Evolutionary conservation across 805 yeast species (phyloP).

Genomic region (Candida suzukii): DNA sequence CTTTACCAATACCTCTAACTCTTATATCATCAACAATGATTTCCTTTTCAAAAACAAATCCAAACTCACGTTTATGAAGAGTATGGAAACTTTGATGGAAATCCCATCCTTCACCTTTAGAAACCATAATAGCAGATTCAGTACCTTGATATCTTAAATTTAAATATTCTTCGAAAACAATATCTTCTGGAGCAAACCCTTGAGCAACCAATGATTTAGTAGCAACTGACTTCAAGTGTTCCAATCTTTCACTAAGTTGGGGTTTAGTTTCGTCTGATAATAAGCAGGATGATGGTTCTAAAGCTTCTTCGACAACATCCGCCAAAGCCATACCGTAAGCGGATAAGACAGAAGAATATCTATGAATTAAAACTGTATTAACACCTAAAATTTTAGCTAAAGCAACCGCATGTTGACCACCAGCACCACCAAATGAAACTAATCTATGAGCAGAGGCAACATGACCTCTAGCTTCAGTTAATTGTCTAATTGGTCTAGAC

Average conservation of each 20-base stretch:
- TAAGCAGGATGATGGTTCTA: conserved; percentile 55
- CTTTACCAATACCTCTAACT: conserved; percentile 11
- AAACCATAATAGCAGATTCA: conserved; percentile 74
- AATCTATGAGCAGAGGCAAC: conserved; percentile 56
- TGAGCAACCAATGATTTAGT: conserved; percentile 36
- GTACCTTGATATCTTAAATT: conserved; percentile 83
- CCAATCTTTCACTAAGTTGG: conserved; percentile 38
- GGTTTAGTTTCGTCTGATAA: conserved; percentile 25
- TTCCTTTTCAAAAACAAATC: conserved; percentile 19
- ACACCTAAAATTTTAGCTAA: conserved; percentile 70
- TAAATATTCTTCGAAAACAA: conserved; percentile 54
- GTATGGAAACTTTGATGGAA: conserved; percentile 16
- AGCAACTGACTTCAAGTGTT: conserved; percentile 36
- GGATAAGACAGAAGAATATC: conserved; percentile 74
- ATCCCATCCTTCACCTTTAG: conserved; percentile 15
- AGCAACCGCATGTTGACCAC: conserved; percentile 83
- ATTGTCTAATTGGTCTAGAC: conserved; percentile 80
- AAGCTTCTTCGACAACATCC: conserved; percentile 71
- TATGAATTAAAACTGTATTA: conserved; percentile 60
- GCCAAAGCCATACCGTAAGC: conserved; percentile 88
- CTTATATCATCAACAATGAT: conserved; percentile 24
- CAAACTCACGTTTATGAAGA: conserved; percentile 25
- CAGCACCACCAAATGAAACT: conserved; percentile 89
- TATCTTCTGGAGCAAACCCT: conserved; percentile 39
- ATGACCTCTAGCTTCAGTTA: conserved; percentile 82